These are phyloP conservation scores for Trichoderma citrinoviride DNA, from an alignment of 2,329 filamentous ascomycete genomes.

Conservation along the genomic window DNA sequence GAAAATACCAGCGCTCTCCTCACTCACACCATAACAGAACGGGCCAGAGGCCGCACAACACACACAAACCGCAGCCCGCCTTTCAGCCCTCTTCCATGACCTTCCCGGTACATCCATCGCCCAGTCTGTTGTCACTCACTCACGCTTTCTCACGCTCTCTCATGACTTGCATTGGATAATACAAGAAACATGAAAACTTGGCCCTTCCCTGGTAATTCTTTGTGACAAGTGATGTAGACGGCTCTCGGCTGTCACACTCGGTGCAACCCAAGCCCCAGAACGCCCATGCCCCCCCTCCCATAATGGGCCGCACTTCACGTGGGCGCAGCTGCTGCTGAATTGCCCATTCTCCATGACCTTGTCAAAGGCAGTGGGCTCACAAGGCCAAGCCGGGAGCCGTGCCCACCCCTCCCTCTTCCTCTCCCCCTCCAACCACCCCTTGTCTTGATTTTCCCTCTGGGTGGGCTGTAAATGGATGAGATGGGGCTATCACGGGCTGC, in stretches of 20 bases:
- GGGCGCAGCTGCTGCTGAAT: slow-evolving; percentile 24
- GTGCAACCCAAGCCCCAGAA: slow-evolving; percentile 5
- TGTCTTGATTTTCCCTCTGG: background rate
- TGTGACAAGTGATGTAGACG: slow-evolving; percentile 9
- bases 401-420: slow-evolving; percentile 4
- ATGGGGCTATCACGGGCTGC: slow-evolving; percentile 13
- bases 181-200: too few species aligned
- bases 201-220: background rate
- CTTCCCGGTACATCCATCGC: background rate
- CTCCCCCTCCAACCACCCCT: background rate
- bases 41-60: too few species aligned
- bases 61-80: background rate
- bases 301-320: slow-evolving; percentile 27
- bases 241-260: slow-evolving; percentile 6
- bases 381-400: slow-evolving; percentile 26
- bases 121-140: too few species aligned
- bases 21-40: background rate
- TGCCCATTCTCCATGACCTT: slow-evolving; percentile 29
- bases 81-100: background rate
- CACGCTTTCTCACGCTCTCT: background rate
- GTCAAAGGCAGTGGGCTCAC: slow-evolving; percentile 24
- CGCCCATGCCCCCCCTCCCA: background rate
- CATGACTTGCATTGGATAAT: background rate
- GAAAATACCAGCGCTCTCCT: background rate
- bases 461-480: background rate